Evolutionary conservation across 345 rosid species (phyloP).

Genomic region (Euphorbia lathyris): DNA sequence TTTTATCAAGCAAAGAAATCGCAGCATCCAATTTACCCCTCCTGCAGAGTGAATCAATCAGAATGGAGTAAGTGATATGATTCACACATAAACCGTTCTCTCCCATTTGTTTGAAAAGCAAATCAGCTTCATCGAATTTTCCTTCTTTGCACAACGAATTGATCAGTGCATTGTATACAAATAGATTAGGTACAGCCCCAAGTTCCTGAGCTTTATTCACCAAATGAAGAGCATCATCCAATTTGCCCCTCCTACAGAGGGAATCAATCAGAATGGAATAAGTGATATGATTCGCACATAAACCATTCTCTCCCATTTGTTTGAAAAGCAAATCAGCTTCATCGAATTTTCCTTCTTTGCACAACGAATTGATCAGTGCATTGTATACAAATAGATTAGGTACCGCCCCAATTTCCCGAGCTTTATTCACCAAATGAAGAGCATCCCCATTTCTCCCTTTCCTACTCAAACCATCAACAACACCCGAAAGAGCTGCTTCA

Average conservation of each 20-base stretch:
- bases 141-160: slow-evolving; percentile 64
- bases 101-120: slow-evolving; percentile 58
- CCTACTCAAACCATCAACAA: slow-evolving; percentile 73
- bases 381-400: slow-evolving; percentile 76
- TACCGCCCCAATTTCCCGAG: slow-evolving; percentile 38
- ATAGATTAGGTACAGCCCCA: slow-evolving; percentile 60
- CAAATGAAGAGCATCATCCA: slow-evolving; percentile 57
- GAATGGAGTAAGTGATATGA: slow-evolving; percentile 65
- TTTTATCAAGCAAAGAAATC: slow-evolving; percentile 44
- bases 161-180: slow-evolving; percentile 69
- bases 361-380: slow-evolving; percentile 66
- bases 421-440: slow-evolving; percentile 49
- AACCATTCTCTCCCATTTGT: slow-evolving; percentile 46
- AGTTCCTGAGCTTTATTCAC: slow-evolving; percentile 42
- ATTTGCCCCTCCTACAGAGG: slow-evolving; percentile 67
- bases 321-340: slow-evolving; percentile 65
- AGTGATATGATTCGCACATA: slow-evolving; percentile 57
- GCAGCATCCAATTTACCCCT: slow-evolving; percentile 64
- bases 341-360: slow-evolving; percentile 52
- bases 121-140: slow-evolving; percentile 59
- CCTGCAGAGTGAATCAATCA: slow-evolving; percentile 79
- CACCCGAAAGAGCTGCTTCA: slow-evolving; percentile 60
- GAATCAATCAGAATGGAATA: slow-evolving; percentile 74
- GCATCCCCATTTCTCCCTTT: slow-evolving; percentile 55
- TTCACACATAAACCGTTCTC: slow-evolving; percentile 41